phyloP scores from a whole-genome alignment of 805 yeast species.

The Candida broadrunensis region DNA sequence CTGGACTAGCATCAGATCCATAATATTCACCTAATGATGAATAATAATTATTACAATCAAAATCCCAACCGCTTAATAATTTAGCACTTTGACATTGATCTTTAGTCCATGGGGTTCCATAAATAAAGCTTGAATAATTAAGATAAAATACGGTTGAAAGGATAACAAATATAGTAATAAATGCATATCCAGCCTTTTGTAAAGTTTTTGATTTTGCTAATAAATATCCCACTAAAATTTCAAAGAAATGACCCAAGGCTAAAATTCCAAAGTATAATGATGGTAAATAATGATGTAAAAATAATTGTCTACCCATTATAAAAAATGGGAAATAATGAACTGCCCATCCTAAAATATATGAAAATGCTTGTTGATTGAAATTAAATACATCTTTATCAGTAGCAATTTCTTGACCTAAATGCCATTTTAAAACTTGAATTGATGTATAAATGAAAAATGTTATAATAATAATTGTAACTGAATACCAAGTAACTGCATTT shows the following conservation, averaged over 20 bases:
- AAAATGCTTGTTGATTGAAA: conserved; percentile 61
- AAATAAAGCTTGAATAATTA: conserved; percentile 67
- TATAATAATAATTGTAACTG: conserved; percentile 51
- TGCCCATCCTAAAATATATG: conserved; percentile 67
- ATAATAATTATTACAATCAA: conserved; percentile 65
- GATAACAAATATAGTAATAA: conserved; percentile 48
- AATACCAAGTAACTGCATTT: conserved; percentile 81
- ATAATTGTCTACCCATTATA: conserved; percentile 89
- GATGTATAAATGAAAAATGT: conserved; percentile 49
- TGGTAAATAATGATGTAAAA: conserved; percentile 91
- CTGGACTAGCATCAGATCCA: conserved; percentile 3
- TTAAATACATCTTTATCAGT: conserved; percentile 55
- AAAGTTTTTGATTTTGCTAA: conserved; percentile 36
- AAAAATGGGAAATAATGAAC: conserved; percentile 73
- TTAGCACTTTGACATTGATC: conserved; percentile 60
- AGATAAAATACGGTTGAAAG: conserved; percentile 54
- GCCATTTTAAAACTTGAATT: conserved; percentile 58
- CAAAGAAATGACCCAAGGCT: conserved; percentile 68
- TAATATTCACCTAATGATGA: conserved; percentile 23
- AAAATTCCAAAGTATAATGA: conserved; percentile 85
- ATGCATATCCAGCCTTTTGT: conserved; percentile 41
- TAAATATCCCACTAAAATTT: conserved; percentile 43
- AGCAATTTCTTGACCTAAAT: conserved; percentile 44
- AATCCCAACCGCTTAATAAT: conserved; percentile 77
- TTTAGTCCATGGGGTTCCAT: conserved; percentile 80